These are phyloP conservation scores for Graphium sp. DNA, from an alignment of 2,329 filamentous ascomycete genomes.

Conservation along the genomic window DNA sequence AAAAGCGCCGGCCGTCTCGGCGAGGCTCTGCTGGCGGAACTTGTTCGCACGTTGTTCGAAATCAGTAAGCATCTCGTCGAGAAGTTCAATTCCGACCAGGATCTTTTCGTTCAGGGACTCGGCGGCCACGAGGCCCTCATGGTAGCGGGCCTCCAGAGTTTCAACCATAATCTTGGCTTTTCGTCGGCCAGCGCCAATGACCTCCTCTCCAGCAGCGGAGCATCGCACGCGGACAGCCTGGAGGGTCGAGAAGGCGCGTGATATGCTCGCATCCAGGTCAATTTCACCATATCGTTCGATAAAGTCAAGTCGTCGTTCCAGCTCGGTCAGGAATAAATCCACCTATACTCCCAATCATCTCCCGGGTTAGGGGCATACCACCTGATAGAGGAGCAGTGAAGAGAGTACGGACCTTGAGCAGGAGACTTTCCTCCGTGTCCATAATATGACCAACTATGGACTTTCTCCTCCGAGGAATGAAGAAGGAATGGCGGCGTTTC, in stretches of 20 bases:
- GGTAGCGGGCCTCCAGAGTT: slow-evolving; percentile 74
- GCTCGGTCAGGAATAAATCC: slow-evolving; percentile 67
- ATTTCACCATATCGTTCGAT: slow-evolving; percentile 71
- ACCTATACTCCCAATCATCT: no score
- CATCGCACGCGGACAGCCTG: slow-evolving; percentile 78
- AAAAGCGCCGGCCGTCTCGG: slow-evolving; percentile 52
- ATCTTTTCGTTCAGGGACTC: slow-evolving; percentile 88
- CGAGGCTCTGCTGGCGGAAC: slow-evolving; percentile 58
- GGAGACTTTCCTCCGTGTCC: slow-evolving; percentile 43
- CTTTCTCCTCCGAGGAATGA: slow-evolving; percentile 32
- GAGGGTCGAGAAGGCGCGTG: slow-evolving; percentile 70
- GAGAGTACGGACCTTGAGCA: slow-evolving; percentile 27
- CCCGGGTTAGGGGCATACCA: not conserved
- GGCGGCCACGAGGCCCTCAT: slow-evolving; percentile 68
- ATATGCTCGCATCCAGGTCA: slow-evolving; percentile 66
- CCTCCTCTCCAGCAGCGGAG: slow-evolving; percentile 75
- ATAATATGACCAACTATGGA: slow-evolving; percentile 43
- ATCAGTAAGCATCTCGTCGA: slow-evolving; percentile 73
- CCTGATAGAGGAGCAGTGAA: not conserved
- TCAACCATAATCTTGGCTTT: slow-evolving; percentile 82
- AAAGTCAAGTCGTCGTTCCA: slow-evolving; percentile 74
- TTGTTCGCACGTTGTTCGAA: slow-evolving; percentile 72
- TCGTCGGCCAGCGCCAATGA: slow-evolving; percentile 72
- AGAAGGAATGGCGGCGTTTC: slow-evolving; percentile 36
- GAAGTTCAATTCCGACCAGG: slow-evolving; percentile 66